Base-by-base conservation (phyloP, 305 asterid genomes). In the Plantago coronopus region DNA sequence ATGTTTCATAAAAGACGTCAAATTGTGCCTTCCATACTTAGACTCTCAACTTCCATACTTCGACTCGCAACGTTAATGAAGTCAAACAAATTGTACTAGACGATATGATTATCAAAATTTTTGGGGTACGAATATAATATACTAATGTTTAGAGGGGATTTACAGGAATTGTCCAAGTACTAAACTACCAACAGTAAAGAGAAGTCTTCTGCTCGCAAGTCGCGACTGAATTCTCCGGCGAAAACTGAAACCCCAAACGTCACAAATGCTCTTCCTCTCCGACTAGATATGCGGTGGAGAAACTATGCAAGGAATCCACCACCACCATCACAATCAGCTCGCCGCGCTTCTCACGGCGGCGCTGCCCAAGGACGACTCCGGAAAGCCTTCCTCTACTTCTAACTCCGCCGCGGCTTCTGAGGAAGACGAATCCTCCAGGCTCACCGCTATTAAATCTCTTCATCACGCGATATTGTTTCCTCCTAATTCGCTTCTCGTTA, bases 271-370 rank as follows among this genome's bases (percentile, higher is more conserved):
- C 56, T 31, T 62, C 61, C 12, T 11, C 54, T 60, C 57, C 46
- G 64, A 66, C 19, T 10, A 62, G 74, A 64, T 51, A 79, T 82
- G 89, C 82, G 72, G 80, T 64, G 83, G 73, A 77, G 83, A 60
- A 57, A 81, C 56, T 79, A 89, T 87, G 95, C 99, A 87, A 77
- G 95, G 96, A 65, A 91, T 91, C 77, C 99, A 89, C 77, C 96
- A 85, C 79, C 99, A 85, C 43, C 99, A 93, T 65, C 97, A 93
- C 72, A 97, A 93, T 69, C 99, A 93, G 72, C 84, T 93, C 56
- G 96, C 88, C 66, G 94, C 97, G 66, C 96, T 93, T 67, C 88
- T 93, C 54, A 71, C 99, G 55, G 95, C 95, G 65, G 96, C 99
- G 63, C 91, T 87, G 40, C 91, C 96, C 25, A 85, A 83, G 67